Conservation (phyloP, 306 rosid genomes). For the Leucaena leucocephala region DNA sequence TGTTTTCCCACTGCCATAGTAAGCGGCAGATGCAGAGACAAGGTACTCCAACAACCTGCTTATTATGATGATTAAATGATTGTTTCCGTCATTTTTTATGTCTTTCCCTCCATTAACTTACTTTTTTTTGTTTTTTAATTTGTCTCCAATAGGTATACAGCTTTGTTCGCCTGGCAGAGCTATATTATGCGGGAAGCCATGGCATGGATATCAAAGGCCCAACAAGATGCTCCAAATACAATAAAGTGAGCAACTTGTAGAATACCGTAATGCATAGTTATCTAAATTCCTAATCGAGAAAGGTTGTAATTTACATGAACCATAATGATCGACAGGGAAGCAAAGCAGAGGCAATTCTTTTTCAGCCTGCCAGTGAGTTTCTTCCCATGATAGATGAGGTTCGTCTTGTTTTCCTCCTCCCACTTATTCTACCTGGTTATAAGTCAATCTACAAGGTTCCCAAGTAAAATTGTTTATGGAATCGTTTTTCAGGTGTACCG, state of each 20-base stretch:
- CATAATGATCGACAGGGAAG: conserved; percentile 47
- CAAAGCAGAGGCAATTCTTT: conserved; percentile 63
- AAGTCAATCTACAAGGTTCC: neutral
- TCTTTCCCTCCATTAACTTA: neutral
- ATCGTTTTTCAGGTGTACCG: conserved; percentile 58
- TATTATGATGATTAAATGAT: neutral
- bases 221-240: conserved; percentile 64
- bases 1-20: conserved; percentile 93
- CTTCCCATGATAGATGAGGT: conserved; percentile 94
- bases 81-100: neutral
- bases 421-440: neutral
- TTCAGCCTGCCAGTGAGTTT: conserved; percentile 85
- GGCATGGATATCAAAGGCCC: conserved; percentile 99
- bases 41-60: conserved; percentile 49
- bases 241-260: conserved; percentile 54
- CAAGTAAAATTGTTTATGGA: neutral
- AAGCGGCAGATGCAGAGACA: conserved; percentile 86
- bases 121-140: neutral
- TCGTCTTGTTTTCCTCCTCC: neutral
- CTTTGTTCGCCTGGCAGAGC: conserved; percentile 81
- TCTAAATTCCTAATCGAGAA: neutral
- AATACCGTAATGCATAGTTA: neutral
- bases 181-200: conserved; percentile 98
- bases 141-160: conserved; percentile 59
- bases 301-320: neutral